Conservation (phyloP, 441 rosid species). For the Euphorbia schlechtendalii region DNA sequence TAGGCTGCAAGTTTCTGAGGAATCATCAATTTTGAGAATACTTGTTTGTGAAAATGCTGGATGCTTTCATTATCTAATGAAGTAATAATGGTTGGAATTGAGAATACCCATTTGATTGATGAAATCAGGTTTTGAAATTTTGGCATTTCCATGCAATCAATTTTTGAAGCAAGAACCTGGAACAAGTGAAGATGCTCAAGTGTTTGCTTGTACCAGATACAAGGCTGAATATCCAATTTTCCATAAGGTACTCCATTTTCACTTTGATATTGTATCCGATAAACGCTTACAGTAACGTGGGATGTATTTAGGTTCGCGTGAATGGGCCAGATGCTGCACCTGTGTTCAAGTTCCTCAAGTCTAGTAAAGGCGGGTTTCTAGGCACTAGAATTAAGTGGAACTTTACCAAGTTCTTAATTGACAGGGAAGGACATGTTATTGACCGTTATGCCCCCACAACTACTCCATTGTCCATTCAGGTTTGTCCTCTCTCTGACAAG, state of each 20-base stretch:
- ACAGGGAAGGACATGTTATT: constrained; percentile 65
- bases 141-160: constrained; percentile 97
- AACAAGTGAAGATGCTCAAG: constrained; percentile 55
- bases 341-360: constrained; percentile 75
- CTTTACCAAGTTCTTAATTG: constrained; percentile 73
- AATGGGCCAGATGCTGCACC: constrained; percentile 73
- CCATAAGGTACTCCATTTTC: too few species aligned
- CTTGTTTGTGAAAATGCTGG: background rate
- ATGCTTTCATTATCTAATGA: background rate
- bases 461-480: constrained; percentile 74
- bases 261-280: too few species aligned
- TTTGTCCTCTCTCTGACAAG: constrained; percentile 25
- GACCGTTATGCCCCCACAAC: constrained; percentile 68
- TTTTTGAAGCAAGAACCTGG: constrained; percentile 85
- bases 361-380: constrained; percentile 53
- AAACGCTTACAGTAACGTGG: too few species aligned
- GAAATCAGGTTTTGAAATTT: constrained; percentile 67
- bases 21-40: too few species aligned
- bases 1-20: background rate
- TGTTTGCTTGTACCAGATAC: constrained; percentile 61
- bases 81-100: background rate
- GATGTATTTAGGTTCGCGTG: constrained; percentile 86
- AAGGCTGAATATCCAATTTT: constrained; percentile 95
- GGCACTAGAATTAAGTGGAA: constrained; percentile 89
- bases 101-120: background rate